Evolutionary conservation across 768 basidiomycete genomes (phyloP).

Genomic region (Omphalotus guepiniiformis): DNA sequence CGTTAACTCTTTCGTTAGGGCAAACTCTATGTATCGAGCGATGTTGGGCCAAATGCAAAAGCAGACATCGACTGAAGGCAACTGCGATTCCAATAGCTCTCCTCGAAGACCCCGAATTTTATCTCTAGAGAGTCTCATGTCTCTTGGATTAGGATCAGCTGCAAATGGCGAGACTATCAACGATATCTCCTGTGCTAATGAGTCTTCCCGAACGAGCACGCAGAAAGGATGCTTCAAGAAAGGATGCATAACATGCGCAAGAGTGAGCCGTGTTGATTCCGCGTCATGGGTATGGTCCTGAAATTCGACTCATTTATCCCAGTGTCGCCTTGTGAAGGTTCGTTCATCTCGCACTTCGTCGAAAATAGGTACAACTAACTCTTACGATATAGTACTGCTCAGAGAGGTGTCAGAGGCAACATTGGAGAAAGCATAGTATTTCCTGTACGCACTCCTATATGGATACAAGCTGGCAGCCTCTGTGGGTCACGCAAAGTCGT

Average conservation of each 20-base stretch:
- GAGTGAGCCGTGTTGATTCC: constrained; percentile 14
- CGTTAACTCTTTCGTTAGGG: constrained; percentile 5
- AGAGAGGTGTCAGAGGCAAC: constrained; percentile 25
- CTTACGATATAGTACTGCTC: constrained; percentile 27
- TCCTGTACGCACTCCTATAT: constrained; percentile 25
- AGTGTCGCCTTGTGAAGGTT: constrained; percentile 27
- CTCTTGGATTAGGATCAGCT: constrained; percentile 24
- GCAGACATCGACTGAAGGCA: neutral
- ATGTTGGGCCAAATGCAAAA: neutral
- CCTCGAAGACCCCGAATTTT: neutral
- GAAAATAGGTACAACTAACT: neutral
- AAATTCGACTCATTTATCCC: constrained; percentile 7
- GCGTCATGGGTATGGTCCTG: neutral
- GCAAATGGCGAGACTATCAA: constrained; percentile 20
- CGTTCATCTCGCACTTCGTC: neutral
- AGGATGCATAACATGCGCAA: constrained; percentile 19
- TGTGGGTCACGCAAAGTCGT: constrained; percentile 24
- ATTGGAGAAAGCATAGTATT: constrained; percentile 26
- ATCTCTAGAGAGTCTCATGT: constrained; percentile 20
- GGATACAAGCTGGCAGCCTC: constrained; percentile 24
- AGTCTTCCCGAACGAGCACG: constrained; percentile 1
- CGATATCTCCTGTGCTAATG: constrained; percentile 23
- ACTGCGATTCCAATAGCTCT: neutral
- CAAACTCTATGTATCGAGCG: neutral
- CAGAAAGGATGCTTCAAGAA: constrained; percentile 10